Conservation (phyloP, 2,329 filamentous ascomycete species). For the Herpotrichia juniperi region DNA sequence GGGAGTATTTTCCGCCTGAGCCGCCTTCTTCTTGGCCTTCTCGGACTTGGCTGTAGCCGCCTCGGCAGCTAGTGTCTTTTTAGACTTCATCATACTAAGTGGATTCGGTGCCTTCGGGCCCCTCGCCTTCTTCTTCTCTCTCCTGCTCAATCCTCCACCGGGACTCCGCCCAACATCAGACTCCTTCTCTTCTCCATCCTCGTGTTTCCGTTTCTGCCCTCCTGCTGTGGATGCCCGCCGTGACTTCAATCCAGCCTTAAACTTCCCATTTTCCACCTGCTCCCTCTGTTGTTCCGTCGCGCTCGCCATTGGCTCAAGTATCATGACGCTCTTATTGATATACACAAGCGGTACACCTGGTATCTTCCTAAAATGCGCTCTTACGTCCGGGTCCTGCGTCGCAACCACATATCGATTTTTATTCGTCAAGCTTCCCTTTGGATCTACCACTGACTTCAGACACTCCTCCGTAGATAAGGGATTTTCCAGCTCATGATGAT, state of each 20-base stretch:
- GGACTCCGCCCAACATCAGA: slow-evolving; percentile 26
- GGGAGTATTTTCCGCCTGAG: slow-evolving; percentile 6
- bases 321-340: slow-evolving; percentile 79
- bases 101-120: slow-evolving; percentile 75
- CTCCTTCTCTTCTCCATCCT: slow-evolving; percentile 56
- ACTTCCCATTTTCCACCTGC: slow-evolving; percentile 75
- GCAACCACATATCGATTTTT: slow-evolving; percentile 82
- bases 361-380: slow-evolving; percentile 68
- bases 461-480: slow-evolving; percentile 75
- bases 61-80: slow-evolving; percentile 53
- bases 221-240: slow-evolving; percentile 34
- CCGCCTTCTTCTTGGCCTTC: slow-evolving; percentile 8
- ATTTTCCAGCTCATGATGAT: slow-evolving; percentile 75
- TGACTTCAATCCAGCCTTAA: slow-evolving; percentile 69
- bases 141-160: slow-evolving; percentile 26
- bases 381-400: slow-evolving; percentile 70
- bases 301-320: slow-evolving; percentile 77
- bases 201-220: slow-evolving; percentile 44
- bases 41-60: too few species aligned
- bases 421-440: slow-evolving; percentile 73
- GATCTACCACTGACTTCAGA: slow-evolving; percentile 75
- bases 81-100: slow-evolving; percentile 71
- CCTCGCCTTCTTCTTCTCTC: slow-evolving; percentile 62
- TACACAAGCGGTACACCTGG: slow-evolving; percentile 79
- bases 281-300: slow-evolving; percentile 68